Conservation (phyloP, 116 monocot species). For the Papilionanthe hybrid region DNA sequence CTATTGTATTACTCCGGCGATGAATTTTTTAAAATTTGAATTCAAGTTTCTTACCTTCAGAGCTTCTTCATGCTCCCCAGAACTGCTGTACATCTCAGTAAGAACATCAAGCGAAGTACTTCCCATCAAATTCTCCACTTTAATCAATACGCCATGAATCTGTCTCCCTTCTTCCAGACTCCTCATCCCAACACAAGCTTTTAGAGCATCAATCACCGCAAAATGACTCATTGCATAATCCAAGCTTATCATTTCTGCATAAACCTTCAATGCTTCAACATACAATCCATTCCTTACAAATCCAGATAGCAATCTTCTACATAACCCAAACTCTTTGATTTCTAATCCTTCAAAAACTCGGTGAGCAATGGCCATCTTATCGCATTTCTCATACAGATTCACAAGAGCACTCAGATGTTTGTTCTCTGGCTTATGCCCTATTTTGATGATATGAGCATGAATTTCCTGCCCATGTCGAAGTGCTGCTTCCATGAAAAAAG, state of each 20-base stretch:
- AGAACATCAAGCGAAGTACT: slow-evolving; percentile 10
- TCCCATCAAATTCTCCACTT: slow-evolving; percentile 9
- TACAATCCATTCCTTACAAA: slow-evolving; percentile 15
- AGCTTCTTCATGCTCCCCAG: slow-evolving; percentile 21
- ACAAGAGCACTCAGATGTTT: slow-evolving; percentile 11
- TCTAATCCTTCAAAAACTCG: slow-evolving; percentile 6
- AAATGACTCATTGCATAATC: slow-evolving; percentile 7
- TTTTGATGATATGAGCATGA: slow-evolving; percentile 29
- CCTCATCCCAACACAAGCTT: slow-evolving; percentile 17
- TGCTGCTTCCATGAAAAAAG: slow-evolving; percentile 14
- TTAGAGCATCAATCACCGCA: slow-evolving; percentile 11
- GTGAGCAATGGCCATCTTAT: slow-evolving; percentile 13
- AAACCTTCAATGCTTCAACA: slow-evolving; percentile 14
- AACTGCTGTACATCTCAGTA: slow-evolving; percentile 15
- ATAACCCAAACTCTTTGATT: slow-evolving; percentile 15
- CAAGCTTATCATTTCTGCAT: slow-evolving; percentile 9
- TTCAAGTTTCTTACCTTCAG: slow-evolving; percentile 1
- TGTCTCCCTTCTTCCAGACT: slow-evolving; percentile 26
- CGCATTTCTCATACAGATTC: slow-evolving; percentile 21
- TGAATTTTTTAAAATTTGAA: too few relatives aligned
- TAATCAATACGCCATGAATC: slow-evolving; percentile 18
- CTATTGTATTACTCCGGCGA: too few relatives aligned
- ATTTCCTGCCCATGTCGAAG: slow-evolving; percentile 27
- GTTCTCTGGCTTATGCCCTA: slow-evolving; percentile 12
- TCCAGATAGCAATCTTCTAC: slow-evolving; percentile 20